A percentile compares a stretch with the other conserved stretches of the same genome.
These are phyloP conservation scores for Hypoxylon sp. DNA, from an alignment of 2,329 filamentous ascomycete species.

Conservation along the genomic window DNA sequence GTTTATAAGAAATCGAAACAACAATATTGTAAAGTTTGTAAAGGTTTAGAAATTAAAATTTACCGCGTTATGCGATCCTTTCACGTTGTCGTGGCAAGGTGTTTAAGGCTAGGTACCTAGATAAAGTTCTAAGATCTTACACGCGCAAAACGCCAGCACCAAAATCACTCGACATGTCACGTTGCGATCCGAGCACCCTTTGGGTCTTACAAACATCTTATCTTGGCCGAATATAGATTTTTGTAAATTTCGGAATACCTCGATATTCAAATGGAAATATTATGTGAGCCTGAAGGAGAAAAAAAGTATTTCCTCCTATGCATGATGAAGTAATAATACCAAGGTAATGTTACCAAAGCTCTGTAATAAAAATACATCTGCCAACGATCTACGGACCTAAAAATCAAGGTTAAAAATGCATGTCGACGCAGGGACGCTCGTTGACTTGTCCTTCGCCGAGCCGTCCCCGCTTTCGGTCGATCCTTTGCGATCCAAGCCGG, in stretches of 20 bases:
- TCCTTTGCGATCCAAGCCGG: conserved; percentile 20
- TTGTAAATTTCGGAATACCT: too few species aligned
- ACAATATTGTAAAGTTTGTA: too few species aligned
- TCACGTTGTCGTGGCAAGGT: conserved; percentile 29
- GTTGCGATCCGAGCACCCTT: too few species aligned
- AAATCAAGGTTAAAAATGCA: not conserved
- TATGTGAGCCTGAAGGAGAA: not conserved
- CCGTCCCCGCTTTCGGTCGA: conserved; percentile 35
- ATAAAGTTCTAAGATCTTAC: conserved; percentile 16
- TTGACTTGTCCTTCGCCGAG: conserved; percentile 26
- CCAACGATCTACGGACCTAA: conserved; percentile 2
- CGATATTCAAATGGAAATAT: not conserved
- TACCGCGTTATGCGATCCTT: conserved; percentile 31
- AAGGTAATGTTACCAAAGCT: too few species aligned
- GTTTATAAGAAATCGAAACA: conserved; percentile 2
- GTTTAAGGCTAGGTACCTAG: conserved; percentile 1
- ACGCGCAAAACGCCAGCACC: conserved; percentile 14
- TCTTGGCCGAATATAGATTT: too few species aligned
- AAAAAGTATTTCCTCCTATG: too few species aligned
- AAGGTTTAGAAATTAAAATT: too few species aligned
- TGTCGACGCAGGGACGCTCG: conserved; percentile 1
- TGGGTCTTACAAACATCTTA: too few species aligned
- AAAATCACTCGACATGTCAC: conserved; percentile 29
- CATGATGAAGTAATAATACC: too few species aligned
- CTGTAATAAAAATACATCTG: not conserved